Evolutionary conservation across 768 basidiomycete species (phyloP).

Genomic region (Mycena epipterygia): DNA sequence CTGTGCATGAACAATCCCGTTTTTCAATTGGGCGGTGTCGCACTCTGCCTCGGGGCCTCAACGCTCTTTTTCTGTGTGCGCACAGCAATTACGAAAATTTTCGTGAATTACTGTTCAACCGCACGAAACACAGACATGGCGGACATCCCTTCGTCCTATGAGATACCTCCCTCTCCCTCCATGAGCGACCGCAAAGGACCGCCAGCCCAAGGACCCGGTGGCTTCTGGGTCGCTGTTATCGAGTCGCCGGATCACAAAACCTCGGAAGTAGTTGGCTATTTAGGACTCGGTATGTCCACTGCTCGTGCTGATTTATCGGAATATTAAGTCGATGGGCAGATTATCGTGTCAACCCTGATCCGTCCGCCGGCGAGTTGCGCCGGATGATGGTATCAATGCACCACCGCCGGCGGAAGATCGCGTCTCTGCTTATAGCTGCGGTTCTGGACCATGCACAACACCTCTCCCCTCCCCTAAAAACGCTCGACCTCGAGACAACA

Average conservation of each 20-base stretch:
- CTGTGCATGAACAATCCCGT: not conserved
- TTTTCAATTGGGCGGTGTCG: not conserved
- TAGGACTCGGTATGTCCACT: conserved; percentile 37
- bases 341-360: conserved; percentile 4
- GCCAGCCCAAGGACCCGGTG: conserved; percentile 31
- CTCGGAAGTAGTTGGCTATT: conserved; percentile 37
- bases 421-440: conserved; percentile 29
- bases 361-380: conserved; percentile 32
- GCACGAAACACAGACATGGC: conserved; percentile 24
- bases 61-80: conserved; percentile 2
- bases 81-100: not conserved
- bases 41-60: not conserved
- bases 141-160: conserved; percentile 30
- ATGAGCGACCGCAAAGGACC: conserved; percentile 6
- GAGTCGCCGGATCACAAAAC: conserved; percentile 22
- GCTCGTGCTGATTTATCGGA: not conserved
- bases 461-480: conserved; percentile 6
- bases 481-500: conserved; percentile 34
- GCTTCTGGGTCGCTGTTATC: conserved; percentile 43
- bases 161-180: conserved; percentile 18
- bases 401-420: conserved; percentile 37
- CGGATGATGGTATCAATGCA: conserved; percentile 37
- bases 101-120: conserved; percentile 1
- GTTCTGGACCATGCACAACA: conserved; percentile 29
- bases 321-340: conserved; percentile 6